Evolutionary conservation across 148 eudicot genomes (phyloP).

Genomic region (Tetragonia tetragonoides): DNA sequence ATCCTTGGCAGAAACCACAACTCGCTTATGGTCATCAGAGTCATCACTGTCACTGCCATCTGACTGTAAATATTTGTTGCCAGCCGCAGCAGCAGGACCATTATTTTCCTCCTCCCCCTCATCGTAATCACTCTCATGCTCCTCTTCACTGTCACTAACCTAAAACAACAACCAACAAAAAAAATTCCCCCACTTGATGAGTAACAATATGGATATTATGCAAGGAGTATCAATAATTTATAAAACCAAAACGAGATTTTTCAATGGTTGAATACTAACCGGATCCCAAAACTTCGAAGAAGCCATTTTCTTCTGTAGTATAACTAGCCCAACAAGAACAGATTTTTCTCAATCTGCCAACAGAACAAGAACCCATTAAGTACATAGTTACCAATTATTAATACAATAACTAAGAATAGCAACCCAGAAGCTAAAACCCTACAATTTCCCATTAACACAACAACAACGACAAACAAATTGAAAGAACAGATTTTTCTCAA

Average conservation of each 20-base stretch:
- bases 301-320: background rate
- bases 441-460: no score
- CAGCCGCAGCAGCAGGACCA: background rate
- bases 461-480: no score
- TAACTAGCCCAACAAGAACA: background rate
- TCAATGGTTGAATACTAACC: background rate
- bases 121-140: constrained; percentile 44
- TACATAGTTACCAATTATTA: background rate
- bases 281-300: background rate
- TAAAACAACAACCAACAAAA: constrained; percentile 5
- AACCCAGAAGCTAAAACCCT: no score
- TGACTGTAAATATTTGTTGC: constrained; percentile 34
- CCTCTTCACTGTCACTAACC: constrained; percentile 51
- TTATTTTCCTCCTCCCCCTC: constrained; percentile 48
- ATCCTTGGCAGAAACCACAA: constrained; percentile 63
- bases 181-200: background rate
- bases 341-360: background rate
- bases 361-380: background rate
- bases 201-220: no score
- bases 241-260: background rate
- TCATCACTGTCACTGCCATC: constrained; percentile 59
- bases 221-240: no score
- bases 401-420: background rate
- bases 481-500: background rate
- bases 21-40: constrained; percentile 54